phyloP scores from a whole-genome alignment of 2,329 filamentous ascomycete species.

The Chrysoporthe cubensis region DNA sequence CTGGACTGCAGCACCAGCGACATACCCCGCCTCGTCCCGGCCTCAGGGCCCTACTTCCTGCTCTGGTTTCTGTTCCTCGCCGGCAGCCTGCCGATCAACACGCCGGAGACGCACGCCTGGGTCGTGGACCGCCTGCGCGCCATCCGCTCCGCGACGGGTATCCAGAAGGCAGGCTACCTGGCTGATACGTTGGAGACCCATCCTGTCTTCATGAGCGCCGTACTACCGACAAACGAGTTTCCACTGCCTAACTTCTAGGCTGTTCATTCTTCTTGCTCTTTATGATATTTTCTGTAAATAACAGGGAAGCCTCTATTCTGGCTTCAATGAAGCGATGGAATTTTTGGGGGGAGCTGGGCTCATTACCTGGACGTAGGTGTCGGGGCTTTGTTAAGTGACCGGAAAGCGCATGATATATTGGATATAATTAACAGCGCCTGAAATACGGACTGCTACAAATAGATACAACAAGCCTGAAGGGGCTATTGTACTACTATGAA shows the following conservation, averaged over 20 bases:
- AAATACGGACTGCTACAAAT: too few species aligned
- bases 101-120: slow-evolving; percentile 14
- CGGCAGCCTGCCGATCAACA: slow-evolving; percentile 15
- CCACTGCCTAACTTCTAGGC: not conserved
- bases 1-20: slow-evolving; percentile 2
- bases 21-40: slow-evolving; percentile 8
- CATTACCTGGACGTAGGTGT: not conserved
- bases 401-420: too few species aligned
- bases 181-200: slow-evolving; percentile 12
- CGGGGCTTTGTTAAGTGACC: too few species aligned
- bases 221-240: not conserved
- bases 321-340: too few species aligned
- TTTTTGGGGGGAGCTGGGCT: not conserved
- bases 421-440: too few species aligned
- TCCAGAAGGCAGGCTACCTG: slow-evolving; percentile 21
- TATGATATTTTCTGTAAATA: too few species aligned
- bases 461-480: too few species aligned
- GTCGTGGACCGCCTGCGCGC: slow-evolving; percentile 10
- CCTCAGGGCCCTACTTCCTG: slow-evolving; percentile 13
- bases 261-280: not conserved
- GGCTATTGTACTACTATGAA: too few species aligned
- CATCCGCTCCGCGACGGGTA: slow-evolving; percentile 16
- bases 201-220: not conserved
- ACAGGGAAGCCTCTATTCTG: too few species aligned
- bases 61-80: slow-evolving; percentile 20